Conservation (phyloP, 371 early-diverging fungal genomes). For the Smittium culicis region DNA sequence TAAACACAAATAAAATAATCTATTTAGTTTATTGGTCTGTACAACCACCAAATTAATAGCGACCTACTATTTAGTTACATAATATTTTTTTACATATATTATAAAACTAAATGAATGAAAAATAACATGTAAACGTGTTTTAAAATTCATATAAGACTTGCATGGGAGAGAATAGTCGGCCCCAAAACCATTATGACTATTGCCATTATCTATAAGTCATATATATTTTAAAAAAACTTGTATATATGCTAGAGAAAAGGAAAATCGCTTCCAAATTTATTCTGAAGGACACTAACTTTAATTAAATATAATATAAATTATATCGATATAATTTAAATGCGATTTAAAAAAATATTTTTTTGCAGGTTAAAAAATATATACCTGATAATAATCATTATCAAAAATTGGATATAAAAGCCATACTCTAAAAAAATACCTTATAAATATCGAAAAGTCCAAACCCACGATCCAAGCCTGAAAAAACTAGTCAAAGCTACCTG, state of each 20-base stretch:
- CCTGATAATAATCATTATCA: not conserved
- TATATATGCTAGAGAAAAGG: not conserved
- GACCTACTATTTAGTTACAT: no score
- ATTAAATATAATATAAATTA: not conserved
- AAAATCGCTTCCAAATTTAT: not conserved
- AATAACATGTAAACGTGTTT: no score
- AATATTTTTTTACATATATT: no score
- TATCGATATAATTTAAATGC: not conserved
- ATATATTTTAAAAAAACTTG: not conserved
- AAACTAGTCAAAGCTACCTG: not conserved
- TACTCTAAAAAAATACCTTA: not conserved
- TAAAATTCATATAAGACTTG: no score
- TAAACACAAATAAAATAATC: no score
- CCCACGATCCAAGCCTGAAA: not conserved
- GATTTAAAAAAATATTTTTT: not conserved
- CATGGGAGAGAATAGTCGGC: constrained; percentile 3
- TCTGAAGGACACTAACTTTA: not conserved
- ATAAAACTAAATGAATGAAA: no score
- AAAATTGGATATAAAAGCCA: not conserved
- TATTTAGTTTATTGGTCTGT: no score
- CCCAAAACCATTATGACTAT: not conserved
- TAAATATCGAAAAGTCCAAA: not conserved
- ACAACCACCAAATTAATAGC: no score
- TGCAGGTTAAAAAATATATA: not conserved
- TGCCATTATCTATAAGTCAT: not conserved